Percentiles rank a stretch among this genome's conserved stretches.
These are phyloP conservation scores for Aureobasidium lini DNA, from an alignment of 2,329 filamentous ascomycete genomes.

Conservation along the genomic window DNA sequence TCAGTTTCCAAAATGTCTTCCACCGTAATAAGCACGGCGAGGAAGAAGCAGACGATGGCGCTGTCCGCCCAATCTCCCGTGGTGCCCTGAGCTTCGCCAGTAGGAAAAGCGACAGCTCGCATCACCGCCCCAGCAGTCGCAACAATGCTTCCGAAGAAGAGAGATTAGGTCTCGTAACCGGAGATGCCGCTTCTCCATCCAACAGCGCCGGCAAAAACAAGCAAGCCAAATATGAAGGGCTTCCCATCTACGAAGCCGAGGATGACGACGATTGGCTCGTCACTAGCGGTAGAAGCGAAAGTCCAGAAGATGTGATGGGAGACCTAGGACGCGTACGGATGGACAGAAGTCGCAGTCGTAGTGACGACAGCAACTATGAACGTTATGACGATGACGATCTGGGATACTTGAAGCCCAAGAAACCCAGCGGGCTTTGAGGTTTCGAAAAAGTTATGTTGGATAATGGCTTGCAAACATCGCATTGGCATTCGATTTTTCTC, in stretches of 20 bases:
- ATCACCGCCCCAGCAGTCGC: neutral
- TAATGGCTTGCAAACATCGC: too few species aligned
- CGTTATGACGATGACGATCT: conserved; percentile 10
- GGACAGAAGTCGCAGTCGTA: neutral
- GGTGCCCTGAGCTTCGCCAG: conserved; percentile 21
- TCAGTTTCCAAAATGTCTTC: conserved; percentile 88
- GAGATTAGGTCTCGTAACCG: conserved; percentile 29
- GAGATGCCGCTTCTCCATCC: conserved; percentile 20
- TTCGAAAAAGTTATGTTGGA: neutral
- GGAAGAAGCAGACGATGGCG: conserved; percentile 22
- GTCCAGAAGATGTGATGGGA: conserved; percentile 22
- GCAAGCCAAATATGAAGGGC: neutral
- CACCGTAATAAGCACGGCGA: conserved; percentile 39
- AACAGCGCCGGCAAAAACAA: neutral
- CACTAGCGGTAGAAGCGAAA: conserved; percentile 22
- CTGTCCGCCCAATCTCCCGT: conserved; percentile 26
- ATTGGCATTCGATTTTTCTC: too few species aligned
- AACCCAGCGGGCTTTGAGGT: conserved; percentile 1
- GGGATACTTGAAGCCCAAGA: conserved; percentile 6
- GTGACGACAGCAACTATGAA: conserved; percentile 7
- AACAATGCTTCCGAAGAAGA: conserved; percentile 29
- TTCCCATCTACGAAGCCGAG: conserved; percentile 5
- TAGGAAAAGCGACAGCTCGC: conserved; percentile 8
- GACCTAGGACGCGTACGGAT: conserved; percentile 19
- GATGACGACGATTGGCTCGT: conserved; percentile 29